A percentile compares a stretch with the other conserved stretches of the same genome.
Conservation (phyloP, 2,329 filamentous ascomycete genomes). For the Phaeosphaeria sp. region DNA sequence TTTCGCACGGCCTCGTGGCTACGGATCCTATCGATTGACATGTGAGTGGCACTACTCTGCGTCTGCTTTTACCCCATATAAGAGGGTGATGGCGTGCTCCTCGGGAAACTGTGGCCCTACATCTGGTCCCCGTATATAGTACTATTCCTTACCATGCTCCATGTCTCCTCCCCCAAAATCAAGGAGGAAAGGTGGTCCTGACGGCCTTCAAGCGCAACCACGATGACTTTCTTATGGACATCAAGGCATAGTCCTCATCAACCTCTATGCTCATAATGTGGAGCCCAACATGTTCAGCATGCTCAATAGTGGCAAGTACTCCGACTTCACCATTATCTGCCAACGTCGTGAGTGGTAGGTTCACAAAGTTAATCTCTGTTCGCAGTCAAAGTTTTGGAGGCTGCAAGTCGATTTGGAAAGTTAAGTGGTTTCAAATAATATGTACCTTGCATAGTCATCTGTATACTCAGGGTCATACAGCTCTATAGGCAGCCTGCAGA, state of each 20-base stretch:
- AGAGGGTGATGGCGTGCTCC: too few species aligned
- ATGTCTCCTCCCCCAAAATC: too few species aligned
- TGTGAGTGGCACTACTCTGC: too few species aligned
- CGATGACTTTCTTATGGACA: background rate
- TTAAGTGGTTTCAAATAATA: too few species aligned
- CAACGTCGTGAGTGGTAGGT: slow-evolving; percentile 8
- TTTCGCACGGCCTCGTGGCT: background rate
- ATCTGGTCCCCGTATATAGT: too few species aligned
- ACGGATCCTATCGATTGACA: too few species aligned
- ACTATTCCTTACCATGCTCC: too few species aligned
- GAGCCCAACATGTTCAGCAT: background rate
- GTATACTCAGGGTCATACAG: too few species aligned
- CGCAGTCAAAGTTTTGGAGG: slow-evolving; percentile 10
- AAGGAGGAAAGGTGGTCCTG: background rate
- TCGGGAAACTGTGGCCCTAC: too few species aligned
- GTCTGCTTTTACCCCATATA: background rate
- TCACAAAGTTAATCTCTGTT: slow-evolving; percentile 14
- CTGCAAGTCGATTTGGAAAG: slow-evolving; percentile 9
- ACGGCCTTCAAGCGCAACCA: background rate
- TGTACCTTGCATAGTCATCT: too few species aligned
- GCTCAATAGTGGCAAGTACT: slow-evolving; percentile 11
- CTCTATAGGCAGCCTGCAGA: too few species aligned
- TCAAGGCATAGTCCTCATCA: background rate
- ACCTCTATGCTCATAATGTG: background rate
- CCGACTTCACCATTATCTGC: slow-evolving; percentile 18